Percentiles rank a stretch among this genome's conserved stretches.
Evolutionary conservation across 2,329 filamentous ascomycete species (phyloP).

Genomic region (Raffaelea ambrosiae): DNA sequence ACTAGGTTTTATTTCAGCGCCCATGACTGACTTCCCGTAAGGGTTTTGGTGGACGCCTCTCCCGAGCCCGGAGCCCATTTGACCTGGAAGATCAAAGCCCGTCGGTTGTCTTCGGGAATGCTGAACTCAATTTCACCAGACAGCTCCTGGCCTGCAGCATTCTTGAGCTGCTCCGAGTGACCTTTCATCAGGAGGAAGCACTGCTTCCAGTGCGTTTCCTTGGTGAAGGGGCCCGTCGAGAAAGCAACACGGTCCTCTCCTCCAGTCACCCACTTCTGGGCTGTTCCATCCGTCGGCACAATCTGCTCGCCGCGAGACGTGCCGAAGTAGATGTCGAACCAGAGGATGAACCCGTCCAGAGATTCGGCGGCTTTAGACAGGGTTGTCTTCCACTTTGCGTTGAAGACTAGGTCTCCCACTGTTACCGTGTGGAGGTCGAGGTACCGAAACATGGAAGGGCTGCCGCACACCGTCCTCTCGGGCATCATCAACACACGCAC

Average conservation of each 20-base stretch:
- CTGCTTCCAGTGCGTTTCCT: slow-evolving; percentile 86
- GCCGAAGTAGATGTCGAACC: slow-evolving; percentile 92
- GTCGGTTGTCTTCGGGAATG: slow-evolving; percentile 60
- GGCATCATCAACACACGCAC: slow-evolving; percentile 69
- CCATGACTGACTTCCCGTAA: slow-evolving; percentile 37
- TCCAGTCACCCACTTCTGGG: slow-evolving; percentile 54
- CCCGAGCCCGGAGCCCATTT: slow-evolving; percentile 46
- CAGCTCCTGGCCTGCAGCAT: slow-evolving; percentile 49
- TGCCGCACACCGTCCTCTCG: slow-evolving; percentile 48
- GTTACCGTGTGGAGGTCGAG: slow-evolving; percentile 69
- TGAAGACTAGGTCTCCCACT: slow-evolving; percentile 67
- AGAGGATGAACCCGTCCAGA: slow-evolving; percentile 82
- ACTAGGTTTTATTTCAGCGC: slow-evolving; percentile 14
- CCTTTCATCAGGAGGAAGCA: slow-evolving; percentile 64
- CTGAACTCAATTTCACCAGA: slow-evolving; percentile 62
- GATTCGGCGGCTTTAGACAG: slow-evolving; percentile 54
- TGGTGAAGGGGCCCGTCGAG: slow-evolving; percentile 71
- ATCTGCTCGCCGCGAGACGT: slow-evolving; percentile 44
- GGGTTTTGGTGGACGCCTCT: slow-evolving; percentile 13
- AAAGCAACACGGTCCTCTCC: slow-evolving; percentile 63
- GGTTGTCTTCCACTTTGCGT: slow-evolving; percentile 54
- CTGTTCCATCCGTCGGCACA: slow-evolving; percentile 43
- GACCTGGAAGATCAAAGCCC: slow-evolving; percentile 57
- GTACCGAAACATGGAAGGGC: slow-evolving; percentile 58
- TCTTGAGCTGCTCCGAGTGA: slow-evolving; percentile 33